phyloP scores from a whole-genome alignment of 2,329 filamentous ascomycete species.

The Ambrosiella xylebori region DNA sequence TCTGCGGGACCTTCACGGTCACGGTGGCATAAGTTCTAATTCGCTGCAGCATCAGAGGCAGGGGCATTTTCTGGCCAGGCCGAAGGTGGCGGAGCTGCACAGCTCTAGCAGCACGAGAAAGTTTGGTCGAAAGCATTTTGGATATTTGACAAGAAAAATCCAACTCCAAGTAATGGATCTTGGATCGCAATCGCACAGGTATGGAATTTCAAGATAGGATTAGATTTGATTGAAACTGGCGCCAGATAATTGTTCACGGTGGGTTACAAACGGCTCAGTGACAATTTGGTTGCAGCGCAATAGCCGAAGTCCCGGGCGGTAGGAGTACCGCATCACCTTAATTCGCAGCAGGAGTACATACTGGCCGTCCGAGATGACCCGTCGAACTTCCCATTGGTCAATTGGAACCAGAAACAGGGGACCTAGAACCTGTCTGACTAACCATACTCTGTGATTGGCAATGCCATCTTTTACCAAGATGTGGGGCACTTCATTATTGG shows the following conservation, averaged over 20 bases:
- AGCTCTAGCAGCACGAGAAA: constrained; percentile 27
- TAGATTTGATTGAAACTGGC: no score
- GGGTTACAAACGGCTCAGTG: no score
- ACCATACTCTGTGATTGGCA: constrained; percentile 11
- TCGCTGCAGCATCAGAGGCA: constrained; percentile 34
- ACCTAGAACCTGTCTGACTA: constrained; percentile 6
- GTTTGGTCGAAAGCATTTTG: constrained; percentile 27
- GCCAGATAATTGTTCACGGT: no score
- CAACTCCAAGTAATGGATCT: not conserved
- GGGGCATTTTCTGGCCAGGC: constrained; percentile 24
- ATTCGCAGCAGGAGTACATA: constrained; percentile 5
- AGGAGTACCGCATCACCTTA: constrained; percentile 1
- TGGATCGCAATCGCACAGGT: not conserved
- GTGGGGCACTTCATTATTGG: not conserved
- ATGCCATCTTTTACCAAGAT: not conserved
- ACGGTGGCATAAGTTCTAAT: constrained; percentile 56
- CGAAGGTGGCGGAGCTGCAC: constrained; percentile 26
- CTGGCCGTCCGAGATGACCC: constrained; percentile 11
- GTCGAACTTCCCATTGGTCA: constrained; percentile 9
- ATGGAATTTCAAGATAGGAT: no score
- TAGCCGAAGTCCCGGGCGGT: constrained; percentile 4
- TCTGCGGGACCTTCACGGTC: constrained; percentile 83
- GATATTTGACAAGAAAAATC: not conserved
- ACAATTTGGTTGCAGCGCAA: not conserved
- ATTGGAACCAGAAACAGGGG: not conserved